These are phyloP conservation scores for Brachypodium distachyon DNA, from an alignment of 202 grass and related monocot genomes.

Conservation along the genomic window DNA sequence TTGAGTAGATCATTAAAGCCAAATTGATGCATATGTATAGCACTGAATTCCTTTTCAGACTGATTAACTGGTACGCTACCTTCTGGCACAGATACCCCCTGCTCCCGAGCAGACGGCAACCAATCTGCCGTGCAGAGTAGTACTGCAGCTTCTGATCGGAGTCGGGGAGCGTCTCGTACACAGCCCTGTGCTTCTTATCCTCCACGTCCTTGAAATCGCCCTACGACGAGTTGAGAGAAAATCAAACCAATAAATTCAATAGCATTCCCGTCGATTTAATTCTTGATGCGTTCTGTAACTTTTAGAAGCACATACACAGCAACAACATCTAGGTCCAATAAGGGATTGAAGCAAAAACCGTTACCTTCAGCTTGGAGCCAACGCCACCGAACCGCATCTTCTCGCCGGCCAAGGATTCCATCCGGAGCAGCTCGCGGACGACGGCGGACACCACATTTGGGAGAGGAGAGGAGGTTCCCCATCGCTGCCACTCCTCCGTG, in stretches of 20 bases:
- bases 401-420: conserved; percentile 36
- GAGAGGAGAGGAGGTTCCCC: conserved; percentile 70
- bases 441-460: conserved; percentile 33
- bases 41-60: not conserved
- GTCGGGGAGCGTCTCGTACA: conserved; percentile 54
- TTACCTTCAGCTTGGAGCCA: conserved; percentile 70
- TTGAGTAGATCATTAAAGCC: not conserved
- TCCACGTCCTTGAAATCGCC: conserved; percentile 76
- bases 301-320: not conserved
- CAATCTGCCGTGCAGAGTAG: conserved; percentile 80
- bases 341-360: not conserved
- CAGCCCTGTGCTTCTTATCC: conserved; percentile 72
- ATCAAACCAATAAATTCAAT: not conserved
- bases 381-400: conserved; percentile 70
- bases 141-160: conserved; percentile 81
- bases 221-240: conserved; percentile 18
- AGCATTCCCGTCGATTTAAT: not conserved
- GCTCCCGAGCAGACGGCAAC: conserved; percentile 72
- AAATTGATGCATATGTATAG: not conserved
- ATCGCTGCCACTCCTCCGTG: conserved; percentile 58
- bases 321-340: not conserved
- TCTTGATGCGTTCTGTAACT: not conserved
- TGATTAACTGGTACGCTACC: conserved; percentile 34
- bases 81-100: conserved; percentile 81
- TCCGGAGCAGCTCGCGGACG: conserved; percentile 40